These are phyloP conservation scores for Cercospora zeae-maydis DNA, from an alignment of 2,329 filamentous ascomycete species.

Conservation along the genomic window DNA sequence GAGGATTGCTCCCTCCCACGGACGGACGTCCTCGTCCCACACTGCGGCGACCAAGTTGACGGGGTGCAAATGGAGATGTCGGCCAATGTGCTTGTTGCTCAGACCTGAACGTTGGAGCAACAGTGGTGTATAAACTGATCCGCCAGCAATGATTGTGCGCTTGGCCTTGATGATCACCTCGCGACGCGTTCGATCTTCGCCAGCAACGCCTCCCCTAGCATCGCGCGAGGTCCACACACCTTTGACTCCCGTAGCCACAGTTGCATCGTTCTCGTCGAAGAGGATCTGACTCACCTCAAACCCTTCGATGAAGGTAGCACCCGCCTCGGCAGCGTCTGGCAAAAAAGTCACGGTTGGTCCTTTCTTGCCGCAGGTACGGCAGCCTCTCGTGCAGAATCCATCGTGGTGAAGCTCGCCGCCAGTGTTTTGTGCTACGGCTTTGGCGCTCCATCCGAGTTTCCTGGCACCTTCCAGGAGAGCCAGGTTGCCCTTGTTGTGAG, in stretches of 20 bases:
- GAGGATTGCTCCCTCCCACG: slow-evolving; percentile 68
- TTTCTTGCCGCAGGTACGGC: slow-evolving; percentile 67
- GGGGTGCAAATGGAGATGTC: slow-evolving; percentile 78
- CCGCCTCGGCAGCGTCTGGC: slow-evolving; percentile 71
- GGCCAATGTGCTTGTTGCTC: slow-evolving; percentile 76
- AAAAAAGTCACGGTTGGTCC: slow-evolving; percentile 74
- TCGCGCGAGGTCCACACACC: slow-evolving; percentile 75
- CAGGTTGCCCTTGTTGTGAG: slow-evolving; percentile 69
- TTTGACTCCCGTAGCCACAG: slow-evolving; percentile 65
- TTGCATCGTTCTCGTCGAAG: slow-evolving; percentile 56
- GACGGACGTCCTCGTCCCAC: slow-evolving; percentile 66
- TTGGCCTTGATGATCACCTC: slow-evolving; percentile 72
- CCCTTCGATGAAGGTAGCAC: slow-evolving; percentile 79
- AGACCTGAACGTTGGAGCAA: slow-evolving; percentile 75
- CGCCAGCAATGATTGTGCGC: slow-evolving; percentile 73
- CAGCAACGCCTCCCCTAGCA: slow-evolving; percentile 55
- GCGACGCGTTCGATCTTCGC: slow-evolving; percentile 51
- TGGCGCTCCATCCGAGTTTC: slow-evolving; percentile 68
- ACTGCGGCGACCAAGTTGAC: slow-evolving; percentile 55
- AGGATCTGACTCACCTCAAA: slow-evolving; percentile 67
- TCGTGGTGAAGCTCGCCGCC: slow-evolving; percentile 71
- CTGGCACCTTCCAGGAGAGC: slow-evolving; percentile 70
- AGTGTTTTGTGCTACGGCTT: slow-evolving; percentile 73
- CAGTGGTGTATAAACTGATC: slow-evolving; percentile 72
- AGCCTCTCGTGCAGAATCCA: slow-evolving; percentile 59